Conservation (phyloP, 2,329 filamentous ascomycete species). For the Ceratocystis alfenasii region DNA sequence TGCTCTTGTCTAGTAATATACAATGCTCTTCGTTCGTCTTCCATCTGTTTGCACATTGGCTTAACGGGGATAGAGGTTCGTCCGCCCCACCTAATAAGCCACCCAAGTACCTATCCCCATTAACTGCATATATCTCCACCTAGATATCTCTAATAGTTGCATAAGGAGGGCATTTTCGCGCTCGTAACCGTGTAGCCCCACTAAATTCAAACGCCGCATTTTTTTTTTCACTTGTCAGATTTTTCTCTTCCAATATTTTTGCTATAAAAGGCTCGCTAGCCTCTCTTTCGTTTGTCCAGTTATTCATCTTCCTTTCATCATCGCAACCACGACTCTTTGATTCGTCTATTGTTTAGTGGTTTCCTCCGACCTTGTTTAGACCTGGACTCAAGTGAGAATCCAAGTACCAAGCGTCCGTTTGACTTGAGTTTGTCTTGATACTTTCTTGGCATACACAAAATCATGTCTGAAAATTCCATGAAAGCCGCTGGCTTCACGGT, state of each 20-base stretch:
- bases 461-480: slow-evolving; percentile 32
- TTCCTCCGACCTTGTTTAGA: background rate
- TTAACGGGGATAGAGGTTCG: slow-evolving; percentile 13
- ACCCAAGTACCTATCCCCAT: background rate
- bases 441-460: background rate
- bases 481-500: slow-evolving; percentile 54
- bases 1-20: background rate
- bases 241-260: slow-evolving; percentile 2
- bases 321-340: background rate
- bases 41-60: background rate
- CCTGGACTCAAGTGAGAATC: slow-evolving; percentile 3
- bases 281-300: background rate
- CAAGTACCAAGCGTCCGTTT: background rate
- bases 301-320: slow-evolving; percentile 14
- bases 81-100: background rate
- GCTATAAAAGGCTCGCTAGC: slow-evolving; percentile 14
- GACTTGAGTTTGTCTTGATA: background rate
- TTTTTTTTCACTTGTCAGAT: background rate
- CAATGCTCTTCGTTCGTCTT: background rate
- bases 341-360: background rate
- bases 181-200: slow-evolving; percentile 7
- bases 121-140: slow-evolving; percentile 10
- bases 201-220: slow-evolving; percentile 6
- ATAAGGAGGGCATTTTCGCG: slow-evolving; percentile 1
- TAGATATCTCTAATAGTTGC: background rate